Base-by-base conservation (phyloP, 768 basidiomycete species). In the Tulasnella sp. region DNA sequence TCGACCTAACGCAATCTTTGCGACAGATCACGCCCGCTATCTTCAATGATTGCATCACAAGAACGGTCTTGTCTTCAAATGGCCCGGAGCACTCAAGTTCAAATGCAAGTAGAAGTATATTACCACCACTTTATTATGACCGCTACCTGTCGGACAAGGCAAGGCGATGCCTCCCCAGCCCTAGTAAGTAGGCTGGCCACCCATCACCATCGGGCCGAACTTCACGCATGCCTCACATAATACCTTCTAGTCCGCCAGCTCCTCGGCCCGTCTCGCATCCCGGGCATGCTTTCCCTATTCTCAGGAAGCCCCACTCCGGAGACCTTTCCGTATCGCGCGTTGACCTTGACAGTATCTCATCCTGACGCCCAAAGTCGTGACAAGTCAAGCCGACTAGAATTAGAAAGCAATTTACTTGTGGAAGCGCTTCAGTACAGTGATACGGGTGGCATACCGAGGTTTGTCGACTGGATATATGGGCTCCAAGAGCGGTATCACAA, bases 271-370 rank as follows among this genome's bases (percentile, higher is more conserved):
- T 97, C 98, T 85, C 88, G 89, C 31, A 89, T 87, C 0, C 95
- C 96, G 0, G 94, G 94, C 0, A 85, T 95, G 50, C 91, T 96
- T 78, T 94, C 93, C 3, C 85, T 96, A 44, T 90, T 97, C 9
- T 96, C 96, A 0, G 97, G 97, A 41, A 96, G 96, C 85, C 97
- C 97, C 9, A 96, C 97, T 84, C 89, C 92, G 7, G 87, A 89
- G n/a, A 93, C 95, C 28, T 99, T 98, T 87, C 97, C 97, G 1
- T 94, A 98, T 87, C 91, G 92, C 2, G 91, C 92, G 0, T 87
- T 99, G 83, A 91, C 89, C 80, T 91, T 94, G 85, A 90, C 88
- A 1, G 88, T 91, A 3, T 77, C 72, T 41, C 89, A 90, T 18
- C 90, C 90, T n/a, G 58, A 78, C 20, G 18, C 20, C 8, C 86